phyloP scores from a whole-genome alignment of 108 stramenopile genomes.

The Skeletonema costatum region DNA sequence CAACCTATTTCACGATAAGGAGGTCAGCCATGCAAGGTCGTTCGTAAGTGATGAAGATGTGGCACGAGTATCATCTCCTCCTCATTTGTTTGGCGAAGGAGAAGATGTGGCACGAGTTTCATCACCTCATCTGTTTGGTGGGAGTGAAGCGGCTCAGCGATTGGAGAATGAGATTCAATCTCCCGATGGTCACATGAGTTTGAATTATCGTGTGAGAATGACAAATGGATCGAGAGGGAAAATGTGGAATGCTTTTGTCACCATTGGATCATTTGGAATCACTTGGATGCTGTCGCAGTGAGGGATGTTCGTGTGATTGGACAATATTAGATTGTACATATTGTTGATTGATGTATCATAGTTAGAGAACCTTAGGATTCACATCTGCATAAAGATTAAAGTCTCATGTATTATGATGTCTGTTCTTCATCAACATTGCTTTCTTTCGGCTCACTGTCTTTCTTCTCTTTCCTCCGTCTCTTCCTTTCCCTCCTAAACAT shows the following conservation, averaged over 20 bases:
- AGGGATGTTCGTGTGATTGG: neutral
- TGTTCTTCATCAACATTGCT: neutral
- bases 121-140: neutral
- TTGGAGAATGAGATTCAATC: no score
- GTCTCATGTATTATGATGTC: neutral
- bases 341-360: neutral
- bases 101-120: neutral
- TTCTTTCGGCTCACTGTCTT: neutral
- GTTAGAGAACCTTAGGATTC: neutral
- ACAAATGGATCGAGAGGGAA: neutral
- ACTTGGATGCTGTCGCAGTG: neutral
- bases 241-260: neutral
- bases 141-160: no score
- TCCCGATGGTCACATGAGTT: neutral
- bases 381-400: neutral
- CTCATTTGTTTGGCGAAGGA: neutral
- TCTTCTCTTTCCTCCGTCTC: conserved; percentile 25
- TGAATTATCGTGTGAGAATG: neutral
- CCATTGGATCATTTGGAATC: neutral
- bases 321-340: neutral
- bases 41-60: neutral
- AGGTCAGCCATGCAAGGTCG: no score
- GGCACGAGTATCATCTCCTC: neutral
- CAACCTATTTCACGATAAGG: no score
- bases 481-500: conserved; percentile 55